These are phyloP conservation scores for Hirschfeldia incana DNA, from an alignment of 345 rosid genomes.

Conservation along the genomic window DNA sequence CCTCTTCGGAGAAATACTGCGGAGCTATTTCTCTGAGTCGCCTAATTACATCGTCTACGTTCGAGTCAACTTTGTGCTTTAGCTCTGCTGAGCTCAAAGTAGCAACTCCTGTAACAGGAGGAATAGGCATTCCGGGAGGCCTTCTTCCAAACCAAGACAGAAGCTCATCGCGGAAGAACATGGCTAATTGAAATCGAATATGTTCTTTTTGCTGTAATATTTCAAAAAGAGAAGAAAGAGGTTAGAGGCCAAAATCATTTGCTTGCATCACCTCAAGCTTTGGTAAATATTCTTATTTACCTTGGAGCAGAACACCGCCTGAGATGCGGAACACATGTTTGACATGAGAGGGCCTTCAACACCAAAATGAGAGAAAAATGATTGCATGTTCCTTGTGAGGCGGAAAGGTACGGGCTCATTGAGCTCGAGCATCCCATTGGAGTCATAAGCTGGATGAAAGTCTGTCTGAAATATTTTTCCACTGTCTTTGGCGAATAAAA, in stretches of 20 bases:
- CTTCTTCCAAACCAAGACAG: slow-evolving; percentile 96
- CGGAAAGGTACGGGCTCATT: slow-evolving; percentile 96
- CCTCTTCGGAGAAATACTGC: slow-evolving; percentile 83
- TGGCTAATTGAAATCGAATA: slow-evolving; percentile 88
- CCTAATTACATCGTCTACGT: slow-evolving; percentile 76
- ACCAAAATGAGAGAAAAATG: slow-evolving; percentile 88
- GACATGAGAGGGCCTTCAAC: slow-evolving; percentile 92
- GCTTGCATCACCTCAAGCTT: slow-evolving; percentile 9
- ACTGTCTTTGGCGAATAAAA: slow-evolving; percentile 86
- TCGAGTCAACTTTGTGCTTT: slow-evolving; percentile 66
- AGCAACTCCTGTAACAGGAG: slow-evolving; percentile 57
- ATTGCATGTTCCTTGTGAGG: slow-evolving; percentile 92
- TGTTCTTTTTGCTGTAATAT: slow-evolving; percentile 65
- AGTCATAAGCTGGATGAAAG: slow-evolving; percentile 95
- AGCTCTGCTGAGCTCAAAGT: slow-evolving; percentile 68
- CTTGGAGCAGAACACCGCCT: slow-evolving; percentile 84
- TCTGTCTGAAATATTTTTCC: slow-evolving; percentile 94
- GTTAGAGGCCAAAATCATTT: not conserved
- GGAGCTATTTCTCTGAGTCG: slow-evolving; percentile 82
- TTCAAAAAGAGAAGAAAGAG: slow-evolving; percentile 28
- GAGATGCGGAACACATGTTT: slow-evolving; percentile 84
- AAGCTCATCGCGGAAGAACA: slow-evolving; percentile 97
- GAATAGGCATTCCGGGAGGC: slow-evolving; percentile 65
- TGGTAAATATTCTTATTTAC: slow-evolving; percentile 35
- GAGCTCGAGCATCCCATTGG: slow-evolving; percentile 83